Evolutionary conservation across 306 rosid species (phyloP).

Genomic region (Sesbania bispinosa): DNA sequence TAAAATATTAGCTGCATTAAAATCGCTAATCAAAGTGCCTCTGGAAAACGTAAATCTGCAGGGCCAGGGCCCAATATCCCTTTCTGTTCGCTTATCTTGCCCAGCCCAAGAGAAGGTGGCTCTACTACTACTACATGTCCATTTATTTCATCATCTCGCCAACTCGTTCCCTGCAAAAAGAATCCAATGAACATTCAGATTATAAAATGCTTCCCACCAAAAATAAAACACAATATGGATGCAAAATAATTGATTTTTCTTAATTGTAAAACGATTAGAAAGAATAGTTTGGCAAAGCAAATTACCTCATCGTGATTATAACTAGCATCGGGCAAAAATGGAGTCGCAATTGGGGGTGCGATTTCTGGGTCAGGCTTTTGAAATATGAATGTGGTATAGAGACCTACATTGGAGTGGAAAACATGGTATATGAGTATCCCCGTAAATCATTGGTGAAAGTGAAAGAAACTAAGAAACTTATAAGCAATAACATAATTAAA

Average conservation of each 20-base stretch:
- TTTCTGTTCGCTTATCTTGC: conserved; percentile 91
- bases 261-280: not conserved
- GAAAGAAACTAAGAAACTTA: not conserved
- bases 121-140: conserved; percentile 38
- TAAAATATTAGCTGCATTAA: not conserved
- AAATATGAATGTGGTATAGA: conserved; percentile 84
- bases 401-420: conserved; percentile 55
- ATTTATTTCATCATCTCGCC: conserved; percentile 79
- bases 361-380: conserved; percentile 93
- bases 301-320: conserved; percentile 74
- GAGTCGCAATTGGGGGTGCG: conserved; percentile 62
- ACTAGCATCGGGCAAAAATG: conserved; percentile 49
- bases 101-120: conserved; percentile 60
- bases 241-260: not conserved
- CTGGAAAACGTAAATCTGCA: conserved; percentile 86
- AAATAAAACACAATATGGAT: not conserved
- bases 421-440: too few species aligned
- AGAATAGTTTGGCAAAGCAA: conserved; percentile 7
- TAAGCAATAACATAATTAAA: not conserved
- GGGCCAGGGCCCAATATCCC: conserved; percentile 99
- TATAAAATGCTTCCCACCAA: not conserved
- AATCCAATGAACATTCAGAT: not conserved
- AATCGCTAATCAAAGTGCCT: conserved; percentile 53
- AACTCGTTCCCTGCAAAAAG: conserved; percentile 42
- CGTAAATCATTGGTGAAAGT: conserved; percentile 4